Percentiles rank a stretch among this genome's conserved stretches.
These are phyloP conservation scores for Nematocida minor DNA, from an alignment of 371 early-diverging fungal genomes.

Conservation along the genomic window DNA sequence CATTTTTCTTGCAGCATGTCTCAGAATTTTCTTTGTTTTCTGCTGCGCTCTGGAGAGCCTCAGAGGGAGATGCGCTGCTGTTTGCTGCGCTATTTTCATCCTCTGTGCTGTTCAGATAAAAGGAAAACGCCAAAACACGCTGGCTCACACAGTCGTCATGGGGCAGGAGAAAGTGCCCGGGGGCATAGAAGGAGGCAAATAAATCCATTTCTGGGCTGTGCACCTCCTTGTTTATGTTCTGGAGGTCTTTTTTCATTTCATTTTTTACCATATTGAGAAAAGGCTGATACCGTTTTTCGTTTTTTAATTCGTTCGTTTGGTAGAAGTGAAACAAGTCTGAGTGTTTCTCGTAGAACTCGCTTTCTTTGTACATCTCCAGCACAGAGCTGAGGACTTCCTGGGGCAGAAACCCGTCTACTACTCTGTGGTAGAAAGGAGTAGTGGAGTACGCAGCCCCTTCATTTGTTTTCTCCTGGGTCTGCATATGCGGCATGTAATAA, in stretches of 20 bases:
- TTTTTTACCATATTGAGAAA: constrained; percentile 50
- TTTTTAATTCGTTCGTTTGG: constrained; percentile 62
- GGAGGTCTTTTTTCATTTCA: neutral
- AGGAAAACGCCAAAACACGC: constrained; percentile 63
- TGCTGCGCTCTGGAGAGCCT: neutral
- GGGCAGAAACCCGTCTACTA: constrained; percentile 46
- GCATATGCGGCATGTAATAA: too few species aligned
- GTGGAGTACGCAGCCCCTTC: neutral
- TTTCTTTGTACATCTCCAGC: neutral
- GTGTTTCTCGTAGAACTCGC: constrained; percentile 49
- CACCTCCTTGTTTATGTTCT: constrained; percentile 17
- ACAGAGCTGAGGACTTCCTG: constrained; percentile 12
- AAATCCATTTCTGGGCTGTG: constrained; percentile 38
- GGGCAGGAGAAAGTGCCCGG: constrained; percentile 62
- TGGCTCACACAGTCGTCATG: constrained; percentile 64
- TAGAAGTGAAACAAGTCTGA: constrained; percentile 63
- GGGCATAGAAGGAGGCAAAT: constrained; percentile 62
- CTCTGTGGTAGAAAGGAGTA: constrained; percentile 40
- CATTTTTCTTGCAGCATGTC: constrained; percentile 4
- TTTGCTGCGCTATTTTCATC: neutral
- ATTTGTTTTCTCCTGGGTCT: neutral
- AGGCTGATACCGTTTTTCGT: constrained; percentile 22
- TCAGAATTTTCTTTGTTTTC: neutral
- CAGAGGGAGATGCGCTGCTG: too few species aligned
- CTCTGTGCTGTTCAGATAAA: constrained; percentile 59